Evolutionary conservation across 1,284 basidiomycete species (phyloP).

Genomic region (Pseudozyma sp.): DNA sequence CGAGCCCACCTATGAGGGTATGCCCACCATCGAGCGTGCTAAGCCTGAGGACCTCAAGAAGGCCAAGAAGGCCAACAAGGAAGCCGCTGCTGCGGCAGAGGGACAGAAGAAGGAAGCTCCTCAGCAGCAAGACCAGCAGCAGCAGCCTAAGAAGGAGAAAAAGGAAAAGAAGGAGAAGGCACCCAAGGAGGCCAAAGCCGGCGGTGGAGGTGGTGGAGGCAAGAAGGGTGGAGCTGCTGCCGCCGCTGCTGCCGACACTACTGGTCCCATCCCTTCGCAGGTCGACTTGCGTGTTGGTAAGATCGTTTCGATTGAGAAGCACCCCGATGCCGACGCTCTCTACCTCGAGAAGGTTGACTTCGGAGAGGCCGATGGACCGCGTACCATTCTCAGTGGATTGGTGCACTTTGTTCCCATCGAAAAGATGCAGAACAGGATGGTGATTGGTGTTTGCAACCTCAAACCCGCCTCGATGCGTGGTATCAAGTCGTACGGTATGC

Average conservation of each 20-base stretch:
- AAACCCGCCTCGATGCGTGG: constrained; percentile 68
- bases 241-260: constrained; percentile 48
- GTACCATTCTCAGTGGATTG: constrained; percentile 66
- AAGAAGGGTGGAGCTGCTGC: constrained; percentile 54
- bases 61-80: constrained; percentile 62
- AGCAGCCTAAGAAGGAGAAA: constrained; percentile 49
- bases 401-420: constrained; percentile 68
- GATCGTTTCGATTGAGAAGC: constrained; percentile 64
- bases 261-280: constrained; percentile 60
- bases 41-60: constrained; percentile 53
- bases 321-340: constrained; percentile 67
- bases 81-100: constrained; percentile 32
- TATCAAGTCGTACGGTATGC: constrained; percentile 68
- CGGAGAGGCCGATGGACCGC: constrained; percentile 67
- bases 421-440: constrained; percentile 66
- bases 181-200: constrained; percentile 59
- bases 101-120: constrained; percentile 22
- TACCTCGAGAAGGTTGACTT: constrained; percentile 69
- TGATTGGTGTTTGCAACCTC: constrained; percentile 68
- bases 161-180: constrained; percentile 63
- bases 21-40: constrained; percentile 61
- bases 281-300: constrained; percentile 67
- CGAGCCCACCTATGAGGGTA: constrained; percentile 64
- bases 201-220: constrained; percentile 48
- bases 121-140: constrained; percentile 29